Evolutionary conservation across 1,284 basidiomycete species (phyloP).

Genomic region (Apiotrichum sp.): DNA sequence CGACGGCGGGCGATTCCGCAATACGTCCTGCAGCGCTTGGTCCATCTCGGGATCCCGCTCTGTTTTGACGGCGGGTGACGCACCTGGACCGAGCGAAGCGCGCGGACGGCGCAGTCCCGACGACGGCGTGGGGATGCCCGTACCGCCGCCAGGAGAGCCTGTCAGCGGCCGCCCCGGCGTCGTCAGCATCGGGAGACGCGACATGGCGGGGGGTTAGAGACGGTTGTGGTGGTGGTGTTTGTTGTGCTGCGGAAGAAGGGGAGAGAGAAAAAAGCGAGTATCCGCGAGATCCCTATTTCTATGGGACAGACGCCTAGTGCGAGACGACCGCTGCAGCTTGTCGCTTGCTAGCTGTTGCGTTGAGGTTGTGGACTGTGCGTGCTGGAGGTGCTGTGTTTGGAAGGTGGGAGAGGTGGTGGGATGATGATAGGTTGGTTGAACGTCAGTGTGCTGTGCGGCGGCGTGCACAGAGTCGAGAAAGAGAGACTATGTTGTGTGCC

Average conservation of each 20-base stretch:
- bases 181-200: slow-evolving; percentile 37
- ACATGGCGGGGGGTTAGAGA: slow-evolving; percentile 19
- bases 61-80: neutral
- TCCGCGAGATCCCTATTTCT: too few species aligned
- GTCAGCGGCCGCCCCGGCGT: slow-evolving; percentile 29
- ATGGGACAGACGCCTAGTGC: too few species aligned
- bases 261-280: neutral
- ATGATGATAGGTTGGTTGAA: too few species aligned
- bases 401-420: too few species aligned
- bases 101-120: slow-evolving; percentile 31
- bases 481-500: too few species aligned
- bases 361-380: too few species aligned
- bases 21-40: slow-evolving; percentile 33
- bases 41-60: slow-evolving; percentile 31
- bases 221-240: too few species aligned
- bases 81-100: slow-evolving; percentile 35
- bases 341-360: too few species aligned
- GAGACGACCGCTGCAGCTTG: too few species aligned
- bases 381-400: too few species aligned
- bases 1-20: slow-evolving; percentile 2
- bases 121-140: slow-evolving; percentile 37
- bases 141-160: slow-evolving; percentile 16
- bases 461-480: too few species aligned
- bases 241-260: neutral
- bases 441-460: too few species aligned